These are phyloP conservation scores for Candida railenensis DNA, from an alignment of 805 yeast species.

Conservation along the genomic window DNA sequence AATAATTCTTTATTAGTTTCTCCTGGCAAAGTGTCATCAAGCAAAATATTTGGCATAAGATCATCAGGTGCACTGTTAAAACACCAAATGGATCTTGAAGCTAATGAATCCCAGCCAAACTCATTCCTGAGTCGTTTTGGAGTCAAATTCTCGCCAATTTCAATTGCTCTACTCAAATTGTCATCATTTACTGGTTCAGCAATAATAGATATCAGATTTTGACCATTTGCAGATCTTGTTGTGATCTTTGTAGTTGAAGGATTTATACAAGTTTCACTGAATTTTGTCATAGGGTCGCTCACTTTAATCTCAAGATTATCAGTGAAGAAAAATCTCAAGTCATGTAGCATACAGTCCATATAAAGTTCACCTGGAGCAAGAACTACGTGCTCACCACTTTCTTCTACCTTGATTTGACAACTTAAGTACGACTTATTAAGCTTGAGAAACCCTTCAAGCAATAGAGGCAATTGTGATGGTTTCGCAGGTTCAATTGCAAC, in stretches of 20 bases:
- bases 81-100: conserved; percentile 80
- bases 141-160: conserved; percentile 46
- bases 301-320: conserved; percentile 68
- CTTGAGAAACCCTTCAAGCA: conserved; percentile 67
- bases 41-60: conserved; percentile 48
- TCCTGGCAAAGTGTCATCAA: conserved; percentile 67
- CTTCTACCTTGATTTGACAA: conserved; percentile 70
- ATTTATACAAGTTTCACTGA: conserved; percentile 73
- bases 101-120: conserved; percentile 80
- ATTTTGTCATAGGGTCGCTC: conserved; percentile 79
- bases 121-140: conserved; percentile 54
- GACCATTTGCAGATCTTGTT: conserved; percentile 53
- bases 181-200: conserved; percentile 68
- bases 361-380: conserved; percentile 86
- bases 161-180: conserved; percentile 55
- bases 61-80: conserved; percentile 57
- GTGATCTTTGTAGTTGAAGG: conserved; percentile 65
- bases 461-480: conserved; percentile 75
- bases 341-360: conserved; percentile 79
- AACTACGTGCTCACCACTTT: conserved; percentile 82
- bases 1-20: conserved; percentile 62
- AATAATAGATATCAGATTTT: conserved; percentile 60
- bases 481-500: conserved; percentile 79
- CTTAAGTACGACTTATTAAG: conserved; percentile 66
- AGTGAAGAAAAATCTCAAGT: conserved; percentile 62